A percentile compares a stretch with the other conserved stretches of the same genome.
Evolutionary conservation across 1,284 basidiomycete species (phyloP).

Genomic region (Lignosus rhinocerotis): DNA sequence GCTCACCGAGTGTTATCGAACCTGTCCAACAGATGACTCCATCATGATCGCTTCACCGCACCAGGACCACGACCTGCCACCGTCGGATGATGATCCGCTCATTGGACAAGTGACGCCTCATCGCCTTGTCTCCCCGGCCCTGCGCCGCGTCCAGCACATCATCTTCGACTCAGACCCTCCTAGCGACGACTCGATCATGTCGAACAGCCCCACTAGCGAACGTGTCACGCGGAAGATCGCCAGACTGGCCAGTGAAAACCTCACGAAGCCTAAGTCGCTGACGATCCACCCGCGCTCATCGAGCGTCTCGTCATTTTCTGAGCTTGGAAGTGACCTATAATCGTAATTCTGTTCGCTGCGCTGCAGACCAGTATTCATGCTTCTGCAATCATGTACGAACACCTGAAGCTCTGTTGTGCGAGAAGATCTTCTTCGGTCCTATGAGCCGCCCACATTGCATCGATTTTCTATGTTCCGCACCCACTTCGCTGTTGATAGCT

Average conservation of each 20-base stretch:
- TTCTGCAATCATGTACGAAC: background rate
- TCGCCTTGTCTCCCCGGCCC: slow-evolving; percentile 61
- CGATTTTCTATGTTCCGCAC: background rate
- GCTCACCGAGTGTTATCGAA: too few species aligned
- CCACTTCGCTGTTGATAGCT: slow-evolving; percentile 4
- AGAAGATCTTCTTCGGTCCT: background rate
- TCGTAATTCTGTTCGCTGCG: slow-evolving; percentile 1
- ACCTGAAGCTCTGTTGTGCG: background rate
- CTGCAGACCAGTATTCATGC: background rate
- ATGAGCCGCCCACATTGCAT: background rate
- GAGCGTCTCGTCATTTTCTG: slow-evolving; percentile 16
- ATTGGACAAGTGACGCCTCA: slow-evolving; percentile 68
- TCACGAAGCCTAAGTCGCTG: slow-evolving; percentile 9
- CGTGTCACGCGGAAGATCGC: slow-evolving; percentile 27
- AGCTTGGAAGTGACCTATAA: slow-evolving; percentile 18
- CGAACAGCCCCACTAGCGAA: slow-evolving; percentile 46
- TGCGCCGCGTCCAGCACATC: slow-evolving; percentile 38
- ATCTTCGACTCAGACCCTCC: slow-evolving; percentile 35
- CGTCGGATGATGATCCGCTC: slow-evolving; percentile 62
- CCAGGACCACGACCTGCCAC: slow-evolving; percentile 18
- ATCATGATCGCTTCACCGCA: slow-evolving; percentile 36
- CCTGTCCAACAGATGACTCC: slow-evolving; percentile 41
- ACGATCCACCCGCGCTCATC: slow-evolving; percentile 14
- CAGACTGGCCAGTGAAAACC: slow-evolving; percentile 11
- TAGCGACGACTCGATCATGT: slow-evolving; percentile 43